A percentile compares a stretch with the other conserved stretches of the same genome.
These are phyloP conservation scores for Sclerotinia sclerotiorum DNA, from an alignment of 2,329 filamentous ascomycete species.

Conservation along the genomic window DNA sequence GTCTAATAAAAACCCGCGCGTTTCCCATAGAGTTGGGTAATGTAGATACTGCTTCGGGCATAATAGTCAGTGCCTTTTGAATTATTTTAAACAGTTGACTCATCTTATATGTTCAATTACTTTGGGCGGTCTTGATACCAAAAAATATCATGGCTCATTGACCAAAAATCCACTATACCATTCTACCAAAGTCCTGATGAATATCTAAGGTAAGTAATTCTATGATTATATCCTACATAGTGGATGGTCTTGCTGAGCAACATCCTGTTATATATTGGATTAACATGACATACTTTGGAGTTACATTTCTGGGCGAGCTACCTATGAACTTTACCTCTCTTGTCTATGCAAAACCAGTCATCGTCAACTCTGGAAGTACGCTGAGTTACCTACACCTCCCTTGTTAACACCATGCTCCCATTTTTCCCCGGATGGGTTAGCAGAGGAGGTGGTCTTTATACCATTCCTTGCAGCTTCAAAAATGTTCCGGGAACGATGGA, in stretches of 20 bases:
- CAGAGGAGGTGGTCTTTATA: slow-evolving; percentile 25
- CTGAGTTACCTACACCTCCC: slow-evolving; percentile 24
- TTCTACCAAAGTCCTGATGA: slow-evolving; percentile 26
- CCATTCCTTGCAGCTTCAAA: slow-evolving; percentile 22
- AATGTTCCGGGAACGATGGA: slow-evolving; percentile 25
- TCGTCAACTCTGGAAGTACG: slow-evolving; percentile 29
- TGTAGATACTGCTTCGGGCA: slow-evolving; percentile 28
- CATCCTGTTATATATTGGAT: slow-evolving; percentile 29
- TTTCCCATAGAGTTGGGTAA: slow-evolving; percentile 30
- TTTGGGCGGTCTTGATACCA: slow-evolving; percentile 33
- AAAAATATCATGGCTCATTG: slow-evolving; percentile 29
- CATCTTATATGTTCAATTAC: slow-evolving; percentile 27
- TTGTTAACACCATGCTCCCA: slow-evolving; percentile 25
- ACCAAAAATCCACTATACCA: slow-evolving; percentile 29
- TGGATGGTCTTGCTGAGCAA: slow-evolving; percentile 13
- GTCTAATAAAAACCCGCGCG: slow-evolving; percentile 28
- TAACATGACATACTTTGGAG: slow-evolving; percentile 29
- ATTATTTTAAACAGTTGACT: not conserved
- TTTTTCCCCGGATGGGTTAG: slow-evolving; percentile 27
- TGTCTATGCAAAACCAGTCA: slow-evolving; percentile 22
- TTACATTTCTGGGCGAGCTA: slow-evolving; percentile 25
- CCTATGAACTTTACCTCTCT: not conserved
- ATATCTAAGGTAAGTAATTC: slow-evolving; percentile 20
- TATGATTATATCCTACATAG: not conserved
- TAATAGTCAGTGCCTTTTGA: not conserved